Conservation (phyloP, 1,284 basidiomycete species). For the Ganoderma lingzhi region DNA sequence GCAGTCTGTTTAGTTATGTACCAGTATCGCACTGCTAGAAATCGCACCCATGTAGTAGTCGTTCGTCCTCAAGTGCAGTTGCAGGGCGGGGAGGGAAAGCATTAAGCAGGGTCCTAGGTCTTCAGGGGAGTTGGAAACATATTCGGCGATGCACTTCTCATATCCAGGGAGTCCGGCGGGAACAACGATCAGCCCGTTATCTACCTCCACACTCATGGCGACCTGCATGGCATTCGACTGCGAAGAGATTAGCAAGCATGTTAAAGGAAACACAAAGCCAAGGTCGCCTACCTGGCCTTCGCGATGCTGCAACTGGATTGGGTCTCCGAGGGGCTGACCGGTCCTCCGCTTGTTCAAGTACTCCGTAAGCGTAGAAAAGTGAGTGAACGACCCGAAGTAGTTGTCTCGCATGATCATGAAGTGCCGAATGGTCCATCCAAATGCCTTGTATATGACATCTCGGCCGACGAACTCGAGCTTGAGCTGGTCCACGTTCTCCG, state of each 20-base stretch:
- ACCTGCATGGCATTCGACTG: conserved; percentile 87
- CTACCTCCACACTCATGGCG: conserved; percentile 64
- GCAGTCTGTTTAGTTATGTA: conserved; percentile 8
- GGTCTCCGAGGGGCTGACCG: conserved; percentile 77
- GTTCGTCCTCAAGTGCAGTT: conserved; percentile 80
- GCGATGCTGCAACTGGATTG: conserved; percentile 82
- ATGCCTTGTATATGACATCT: conserved; percentile 70
- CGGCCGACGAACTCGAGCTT: conserved; percentile 69
- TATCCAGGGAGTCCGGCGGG: conserved; percentile 83
- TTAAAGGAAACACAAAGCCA: neutral
- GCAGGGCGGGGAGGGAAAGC: conserved; percentile 70
- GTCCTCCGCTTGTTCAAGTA: conserved; percentile 75
- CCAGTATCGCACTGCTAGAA: neutral
- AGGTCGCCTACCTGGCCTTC: conserved; percentile 56
- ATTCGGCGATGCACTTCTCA: conserved; percentile 46
- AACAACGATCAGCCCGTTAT: conserved; percentile 65
- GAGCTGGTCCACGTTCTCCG: conserved; percentile 82
- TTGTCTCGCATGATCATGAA: conserved; percentile 91
- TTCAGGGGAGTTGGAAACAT: conserved; percentile 33
- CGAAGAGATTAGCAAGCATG: conserved; percentile 1
- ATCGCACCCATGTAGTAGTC: conserved; percentile 87
- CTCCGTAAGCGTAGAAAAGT: conserved; percentile 88
- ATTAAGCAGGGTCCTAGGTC: conserved; percentile 64
- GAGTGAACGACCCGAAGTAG: conserved; percentile 92
- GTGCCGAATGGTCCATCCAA: conserved; percentile 90